Conservation (phyloP, 2,329 filamentous ascomycete genomes). For the Orbilia javanica region DNA sequence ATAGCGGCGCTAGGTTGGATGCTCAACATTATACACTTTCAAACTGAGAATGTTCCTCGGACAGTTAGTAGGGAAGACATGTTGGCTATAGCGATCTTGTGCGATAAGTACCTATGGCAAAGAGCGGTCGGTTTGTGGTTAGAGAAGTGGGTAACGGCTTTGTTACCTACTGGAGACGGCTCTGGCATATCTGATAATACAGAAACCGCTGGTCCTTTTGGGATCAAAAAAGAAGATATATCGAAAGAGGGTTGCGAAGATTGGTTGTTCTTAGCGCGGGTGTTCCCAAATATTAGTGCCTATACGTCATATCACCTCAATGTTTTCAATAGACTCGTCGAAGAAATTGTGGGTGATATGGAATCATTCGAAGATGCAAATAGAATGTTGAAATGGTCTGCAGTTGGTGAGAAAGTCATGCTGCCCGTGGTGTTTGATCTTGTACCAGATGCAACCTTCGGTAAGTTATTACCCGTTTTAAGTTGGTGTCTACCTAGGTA, state of each 20-base stretch:
- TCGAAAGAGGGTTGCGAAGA: conserved; percentile 41
- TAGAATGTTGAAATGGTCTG: conserved; percentile 12
- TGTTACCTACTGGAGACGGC: conserved; percentile 1
- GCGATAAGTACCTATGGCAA: conserved; percentile 46
- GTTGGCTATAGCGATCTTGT: conserved; percentile 25
- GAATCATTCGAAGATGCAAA: not conserved
- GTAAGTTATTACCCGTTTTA: conserved; percentile 4
- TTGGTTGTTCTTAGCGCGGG: conserved; percentile 43
- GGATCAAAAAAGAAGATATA: not conserved
- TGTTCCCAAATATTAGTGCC: conserved; percentile 8
- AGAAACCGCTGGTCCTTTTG: not conserved
- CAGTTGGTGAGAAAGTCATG: not conserved
- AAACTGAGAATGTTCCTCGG: conserved; percentile 15
- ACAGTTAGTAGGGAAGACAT: conserved; percentile 28
- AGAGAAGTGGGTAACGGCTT: conserved; percentile 1
- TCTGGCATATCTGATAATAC: not conserved
- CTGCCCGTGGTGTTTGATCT: conserved; percentile 28
- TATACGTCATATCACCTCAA: not conserved
- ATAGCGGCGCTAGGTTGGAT: conserved; percentile 35
- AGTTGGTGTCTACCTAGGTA: not conserved
- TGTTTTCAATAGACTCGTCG: conserved; percentile 31
- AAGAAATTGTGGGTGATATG: conserved; percentile 50
- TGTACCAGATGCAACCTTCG: conserved; percentile 20
- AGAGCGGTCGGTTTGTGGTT: conserved; percentile 25
- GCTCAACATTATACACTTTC: conserved; percentile 42